A percentile compares a stretch with the other conserved stretches of the same genome.
Conservation (phyloP, 768 basidiomycete genomes). For the Gelatoporia subvermispora region DNA sequence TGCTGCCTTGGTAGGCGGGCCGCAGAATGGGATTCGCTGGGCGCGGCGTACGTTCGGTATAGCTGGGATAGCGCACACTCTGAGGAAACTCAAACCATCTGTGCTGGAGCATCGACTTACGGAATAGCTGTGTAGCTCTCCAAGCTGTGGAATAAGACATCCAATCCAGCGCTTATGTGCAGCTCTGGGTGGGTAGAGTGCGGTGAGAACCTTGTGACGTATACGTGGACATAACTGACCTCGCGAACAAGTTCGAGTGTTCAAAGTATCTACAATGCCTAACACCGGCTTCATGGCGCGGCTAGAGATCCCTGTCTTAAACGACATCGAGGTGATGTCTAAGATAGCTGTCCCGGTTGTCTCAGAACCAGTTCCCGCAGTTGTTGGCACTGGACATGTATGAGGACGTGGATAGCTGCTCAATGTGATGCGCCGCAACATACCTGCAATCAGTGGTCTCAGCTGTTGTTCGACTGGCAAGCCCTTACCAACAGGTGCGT, state of each 20-base stretch:
- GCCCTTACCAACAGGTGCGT: slow-evolving; percentile 93
- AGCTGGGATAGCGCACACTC: no score
- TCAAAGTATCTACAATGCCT: slow-evolving; percentile 77
- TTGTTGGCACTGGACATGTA: slow-evolving; percentile 50
- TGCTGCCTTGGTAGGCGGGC: slow-evolving; percentile 91
- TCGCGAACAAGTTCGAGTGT: slow-evolving; percentile 82
- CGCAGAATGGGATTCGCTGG: slow-evolving; percentile 86
- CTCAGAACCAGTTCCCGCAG: slow-evolving; percentile 87
- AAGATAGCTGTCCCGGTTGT: slow-evolving; percentile 95
- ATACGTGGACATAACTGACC: slow-evolving; percentile 6
- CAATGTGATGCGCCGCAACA: slow-evolving; percentile 11
- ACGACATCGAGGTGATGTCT: slow-evolving; percentile 84
- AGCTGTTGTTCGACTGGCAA: slow-evolving; percentile 72
- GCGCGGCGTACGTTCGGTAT: slow-evolving; percentile 84
- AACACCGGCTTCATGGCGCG: slow-evolving; percentile 87
- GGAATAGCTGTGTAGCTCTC: slow-evolving; percentile 95
- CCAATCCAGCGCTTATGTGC: slow-evolving; percentile 91
- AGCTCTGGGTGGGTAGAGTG: slow-evolving; percentile 45
- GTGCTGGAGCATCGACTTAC: slow-evolving; percentile 35
- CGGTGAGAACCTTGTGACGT: neutral
- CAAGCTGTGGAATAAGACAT: slow-evolving; percentile 93
- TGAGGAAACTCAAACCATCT: neutral
- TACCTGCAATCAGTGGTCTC: slow-evolving; percentile 79
- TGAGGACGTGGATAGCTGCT: neutral
- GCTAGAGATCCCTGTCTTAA: slow-evolving; percentile 96